Evolutionary conservation across 2,329 filamentous ascomycete species (phyloP).

Genomic region (Aspergillus candidus): DNA sequence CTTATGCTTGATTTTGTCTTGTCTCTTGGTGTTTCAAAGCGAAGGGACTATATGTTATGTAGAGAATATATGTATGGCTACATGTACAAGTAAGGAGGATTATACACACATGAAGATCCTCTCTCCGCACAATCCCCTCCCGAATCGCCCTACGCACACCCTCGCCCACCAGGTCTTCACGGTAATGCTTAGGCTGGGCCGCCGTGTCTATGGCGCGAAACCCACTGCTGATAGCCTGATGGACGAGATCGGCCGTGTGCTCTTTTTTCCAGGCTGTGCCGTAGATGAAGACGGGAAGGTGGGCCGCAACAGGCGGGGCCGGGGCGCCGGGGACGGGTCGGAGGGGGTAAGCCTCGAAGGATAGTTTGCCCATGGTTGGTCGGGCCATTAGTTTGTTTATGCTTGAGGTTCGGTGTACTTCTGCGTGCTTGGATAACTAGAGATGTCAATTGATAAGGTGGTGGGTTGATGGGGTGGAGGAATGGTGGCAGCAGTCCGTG

Average conservation of each 20-base stretch:
- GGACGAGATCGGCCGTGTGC: constrained; percentile 60
- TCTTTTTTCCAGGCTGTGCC: constrained; percentile 85
- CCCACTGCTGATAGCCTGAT: constrained; percentile 60
- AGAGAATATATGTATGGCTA: background rate
- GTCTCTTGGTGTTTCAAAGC: background rate
- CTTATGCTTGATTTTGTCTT: background rate
- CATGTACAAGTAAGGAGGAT: background rate
- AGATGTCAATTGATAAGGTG: too few relatives aligned
- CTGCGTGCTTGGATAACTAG: too few relatives aligned
- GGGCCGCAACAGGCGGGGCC: constrained; percentile 9
- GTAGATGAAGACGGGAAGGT: constrained; percentile 54
- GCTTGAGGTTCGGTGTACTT: too few relatives aligned
- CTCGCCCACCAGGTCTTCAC: constrained; percentile 63
- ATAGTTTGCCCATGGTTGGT: constrained; percentile 20
- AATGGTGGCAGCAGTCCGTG: too few relatives aligned
- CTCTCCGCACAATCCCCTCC: constrained; percentile 52
- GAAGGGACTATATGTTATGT: background rate
- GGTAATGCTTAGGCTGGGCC: constrained; percentile 71
- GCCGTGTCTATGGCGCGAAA: constrained; percentile 73
- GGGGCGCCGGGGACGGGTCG: constrained; percentile 19
- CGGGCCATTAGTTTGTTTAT: constrained; percentile 15
- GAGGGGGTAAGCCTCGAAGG: constrained; percentile 28
- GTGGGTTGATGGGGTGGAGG: too few relatives aligned
- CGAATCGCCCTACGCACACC: constrained; percentile 58
- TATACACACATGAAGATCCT: constrained; percentile 56